Evolutionary conservation across 139 green algal species (phyloP), one percentile per base, ranked within the genome.

Genomic region (Volvox reticuliferus): DNA sequence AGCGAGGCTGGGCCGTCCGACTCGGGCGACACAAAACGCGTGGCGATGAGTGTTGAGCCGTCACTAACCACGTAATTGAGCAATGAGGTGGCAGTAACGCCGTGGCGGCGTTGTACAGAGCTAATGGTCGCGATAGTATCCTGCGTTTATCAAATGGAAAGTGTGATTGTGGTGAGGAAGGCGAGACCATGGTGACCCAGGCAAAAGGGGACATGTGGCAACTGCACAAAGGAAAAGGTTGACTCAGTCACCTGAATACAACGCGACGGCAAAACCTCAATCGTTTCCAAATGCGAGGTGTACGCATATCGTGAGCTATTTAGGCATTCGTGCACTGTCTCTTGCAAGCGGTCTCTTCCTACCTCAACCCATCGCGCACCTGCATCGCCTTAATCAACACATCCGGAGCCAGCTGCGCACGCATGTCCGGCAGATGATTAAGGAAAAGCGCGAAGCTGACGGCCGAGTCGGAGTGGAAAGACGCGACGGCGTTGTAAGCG

Each of bases 1-100:
- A 99, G 95, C 16, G 96, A 97, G 0, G 98, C 97, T 3, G 97
- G 93, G 19, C 78, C 61, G 61, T 96, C 93, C 0, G 26, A 78
- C 2, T 96, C 81, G 19, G 94, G 94, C 69, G 87, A 94, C 17
- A 97, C 96, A 92, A 96, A 99, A 68, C 98, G 96, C 26, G 98
- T 99, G 67, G 97, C 97, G 0, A 99, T 91, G 62, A 99, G 93
- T 19, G 95, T 97, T 50, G 65, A 61, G 32, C 98, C 98, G 85
- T 99, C 98, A 13, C 95, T 97, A 19, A 99, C 94, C 0, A 98
- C 96, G 89, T 97, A 99, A 93, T 99, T 99, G 61, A 99, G 96
- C 71, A 99, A 95, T 28, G 94, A 97, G 17, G 92, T 89, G 35
- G 94, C 93, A 21, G 71, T 91, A 35, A 97, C 91, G 35, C 94